Conservation (phyloP, 2,329 filamentous ascomycete species). For the Hypoxylon sp. region DNA sequence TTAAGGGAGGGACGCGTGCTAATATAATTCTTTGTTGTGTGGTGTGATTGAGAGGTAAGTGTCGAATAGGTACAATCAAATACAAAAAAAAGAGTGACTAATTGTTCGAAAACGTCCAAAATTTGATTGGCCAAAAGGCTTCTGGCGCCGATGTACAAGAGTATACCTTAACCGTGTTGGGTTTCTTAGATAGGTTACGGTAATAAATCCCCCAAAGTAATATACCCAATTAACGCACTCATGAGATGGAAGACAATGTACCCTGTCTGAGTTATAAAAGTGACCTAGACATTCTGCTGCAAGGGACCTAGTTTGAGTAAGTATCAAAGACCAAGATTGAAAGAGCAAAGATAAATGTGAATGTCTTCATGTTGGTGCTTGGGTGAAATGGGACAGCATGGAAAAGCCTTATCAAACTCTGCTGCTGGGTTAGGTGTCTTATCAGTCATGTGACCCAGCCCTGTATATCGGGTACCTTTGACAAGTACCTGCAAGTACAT, state of each 20-base stretch:
- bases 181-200: no score
- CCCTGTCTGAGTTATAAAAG: no score
- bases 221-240: no score
- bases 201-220: no score
- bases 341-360: no score
- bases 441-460: conserved; percentile 38
- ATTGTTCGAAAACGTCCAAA: conserved; percentile 15
- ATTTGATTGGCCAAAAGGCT: conserved; percentile 20
- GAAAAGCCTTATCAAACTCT: neutral
- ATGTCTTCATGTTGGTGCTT: neutral
- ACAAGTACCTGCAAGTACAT: conserved; percentile 7
- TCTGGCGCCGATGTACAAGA: conserved; percentile 15
- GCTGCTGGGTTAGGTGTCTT: conserved; percentile 10
- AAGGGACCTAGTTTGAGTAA: no score
- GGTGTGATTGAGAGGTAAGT: conserved; percentile 21
- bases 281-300: no score
- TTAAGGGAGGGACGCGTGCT: conserved; percentile 10
- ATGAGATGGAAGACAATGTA: no score
- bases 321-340: no score
- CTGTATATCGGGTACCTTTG: conserved; percentile 14
- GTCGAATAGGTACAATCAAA: conserved; percentile 18
- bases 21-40: conserved; percentile 30
- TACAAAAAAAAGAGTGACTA: conserved; percentile 26
- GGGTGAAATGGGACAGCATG: neutral
- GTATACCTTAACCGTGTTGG: conserved; percentile 15